These are phyloP conservation scores for Coriolopsis trogii DNA, from an alignment of 1,284 basidiomycete species.

Conservation along the genomic window DNA sequence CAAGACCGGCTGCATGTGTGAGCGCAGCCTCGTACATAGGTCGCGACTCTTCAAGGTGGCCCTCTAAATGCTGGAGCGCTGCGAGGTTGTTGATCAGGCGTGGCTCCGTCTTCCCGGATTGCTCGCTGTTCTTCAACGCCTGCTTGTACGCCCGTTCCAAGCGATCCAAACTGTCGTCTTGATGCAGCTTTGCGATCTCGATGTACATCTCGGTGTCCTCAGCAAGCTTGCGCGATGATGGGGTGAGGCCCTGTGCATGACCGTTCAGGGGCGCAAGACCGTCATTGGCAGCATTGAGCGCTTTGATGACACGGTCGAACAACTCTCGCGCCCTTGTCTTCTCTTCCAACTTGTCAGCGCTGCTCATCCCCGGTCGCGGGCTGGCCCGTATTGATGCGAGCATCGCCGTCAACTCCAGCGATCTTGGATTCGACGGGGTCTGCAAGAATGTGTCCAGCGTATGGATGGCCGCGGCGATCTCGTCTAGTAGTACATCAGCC, in stretches of 20 bases:
- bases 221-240: constrained; percentile 56
- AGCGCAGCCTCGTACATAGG: constrained; percentile 70
- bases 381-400: constrained; percentile 86
- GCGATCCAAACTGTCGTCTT: constrained; percentile 76
- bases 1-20: constrained; percentile 53
- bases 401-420: constrained; percentile 83
- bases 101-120: constrained; percentile 54
- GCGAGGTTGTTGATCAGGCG: constrained; percentile 85
- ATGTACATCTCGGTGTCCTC: constrained; percentile 84
- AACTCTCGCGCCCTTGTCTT: constrained; percentile 76
- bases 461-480: constrained; percentile 81
- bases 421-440: constrained; percentile 61
- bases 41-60: constrained; percentile 58
- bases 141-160: constrained; percentile 75
- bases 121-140: constrained; percentile 65
- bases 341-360: constrained; percentile 73
- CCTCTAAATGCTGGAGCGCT: constrained; percentile 74
- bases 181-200: constrained; percentile 88
- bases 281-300: constrained; percentile 61
- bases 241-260: constrained; percentile 29
- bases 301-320: constrained; percentile 75
- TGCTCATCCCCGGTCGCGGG: constrained; percentile 77
- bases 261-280: constrained; percentile 40
- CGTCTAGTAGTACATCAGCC: constrained; percentile 49
- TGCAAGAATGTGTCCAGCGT: constrained; percentile 81